Percentiles rank a stretch among this genome's conserved stretches.
phyloP scores from a whole-genome alignment of 2,329 filamentous ascomycete genomes.

The Sporothrix pseudoabietina region DNA sequence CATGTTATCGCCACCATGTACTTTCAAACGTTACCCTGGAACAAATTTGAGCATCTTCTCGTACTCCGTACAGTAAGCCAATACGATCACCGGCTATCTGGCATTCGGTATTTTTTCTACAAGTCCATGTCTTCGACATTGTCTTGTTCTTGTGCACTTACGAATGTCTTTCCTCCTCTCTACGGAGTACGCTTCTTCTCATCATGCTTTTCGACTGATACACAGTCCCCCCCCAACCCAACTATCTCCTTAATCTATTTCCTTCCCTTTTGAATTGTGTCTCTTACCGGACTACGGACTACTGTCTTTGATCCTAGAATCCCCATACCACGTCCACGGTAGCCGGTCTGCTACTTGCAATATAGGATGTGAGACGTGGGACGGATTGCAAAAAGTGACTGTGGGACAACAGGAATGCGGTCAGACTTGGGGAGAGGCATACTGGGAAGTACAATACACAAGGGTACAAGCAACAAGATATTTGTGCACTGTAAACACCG shows the following conservation, averaged over 20 bases:
- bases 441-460: not conserved
- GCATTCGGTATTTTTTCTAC: not conserved
- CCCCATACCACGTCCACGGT: conserved; percentile 13
- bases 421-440: not conserved
- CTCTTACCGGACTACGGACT: not conserved
- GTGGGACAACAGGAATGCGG: not conserved
- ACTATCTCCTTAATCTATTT: not conserved
- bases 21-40: not conserved
- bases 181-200: not conserved
- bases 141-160: not conserved
- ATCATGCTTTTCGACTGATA: not conserved
- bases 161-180: not conserved
- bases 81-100: not conserved
- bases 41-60: not conserved
- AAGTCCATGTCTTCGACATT: not conserved
- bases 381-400: not conserved
- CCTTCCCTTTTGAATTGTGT: not conserved
- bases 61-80: conserved; percentile 4
- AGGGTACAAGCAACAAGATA: not conserved
- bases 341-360: not conserved
- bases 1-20: not conserved
- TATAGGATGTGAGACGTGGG: not conserved
- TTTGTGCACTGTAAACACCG: not conserved
- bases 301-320: not conserved
- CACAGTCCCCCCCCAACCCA: not conserved